Evolutionary conservation across 306 rosid genomes (phyloP), one percentile per base, ranked within the genome.

Genomic region (Cajanus cajan): DNA sequence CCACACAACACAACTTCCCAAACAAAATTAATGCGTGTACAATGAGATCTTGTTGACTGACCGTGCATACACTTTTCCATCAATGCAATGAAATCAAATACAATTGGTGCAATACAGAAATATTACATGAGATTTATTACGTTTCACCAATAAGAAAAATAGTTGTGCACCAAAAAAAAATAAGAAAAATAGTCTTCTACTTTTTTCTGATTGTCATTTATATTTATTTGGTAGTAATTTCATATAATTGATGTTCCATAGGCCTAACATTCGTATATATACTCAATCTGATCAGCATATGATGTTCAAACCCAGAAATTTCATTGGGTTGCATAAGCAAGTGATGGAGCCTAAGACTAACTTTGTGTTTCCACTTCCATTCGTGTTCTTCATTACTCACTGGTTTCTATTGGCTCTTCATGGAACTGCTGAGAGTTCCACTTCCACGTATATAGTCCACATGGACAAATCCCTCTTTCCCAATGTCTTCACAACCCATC

Each of bases 391-490:
- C 6, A 58, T 59, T 45, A 6, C 58, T 68, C 37, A 31, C 13
- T 68, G 66, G 71, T 79, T 73, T 41, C 71, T 47, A 6, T 74
- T 79, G 52, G 47, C 44, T 24, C 8, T 48, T 67, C 33, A 68
- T 59, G 73, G 21, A 51, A 48, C 44, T 67, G 57, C 71, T 43
- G 72, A 78, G n/a, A 78, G 61, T 43, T 44, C 76, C n/a, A n/a
- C n/a, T n/a, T n/a, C n/a, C 36, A 74, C 82, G 24, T 84, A 80
- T 8, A 84, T 84, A 63, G 70, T 80, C 61, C 88, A 80, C 31
- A 71, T 85, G 85, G 66, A 71, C 66, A 71, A 80, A 59, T 65
- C 80, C 68, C 11, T 13, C 14, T 77, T 77, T 59, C 85, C 85
- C 13, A 31, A 66, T 1, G 54, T 55, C 6, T 85, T 85, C 52